Evolutionary conservation across 305 asterid species (phyloP).

Genomic region (Plantago coronopus): DNA sequence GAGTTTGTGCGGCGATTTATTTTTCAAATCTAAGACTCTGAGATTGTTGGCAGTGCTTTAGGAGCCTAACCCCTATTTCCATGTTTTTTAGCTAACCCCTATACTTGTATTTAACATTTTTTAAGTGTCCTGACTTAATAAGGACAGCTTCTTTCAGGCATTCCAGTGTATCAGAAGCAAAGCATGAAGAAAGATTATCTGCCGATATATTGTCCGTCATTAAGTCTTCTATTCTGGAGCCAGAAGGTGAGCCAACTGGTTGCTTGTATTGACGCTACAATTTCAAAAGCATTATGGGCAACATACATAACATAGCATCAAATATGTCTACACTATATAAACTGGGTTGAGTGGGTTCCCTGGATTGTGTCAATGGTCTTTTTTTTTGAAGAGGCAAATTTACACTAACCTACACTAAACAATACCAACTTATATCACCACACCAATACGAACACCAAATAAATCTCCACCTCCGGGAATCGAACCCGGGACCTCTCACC

Average conservation of each 20-base stretch:
- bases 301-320: too few relatives aligned
- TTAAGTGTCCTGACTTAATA: slow-evolving; percentile 42
- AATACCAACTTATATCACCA: too few relatives aligned
- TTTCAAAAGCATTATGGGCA: not conserved
- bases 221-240: slow-evolving; percentile 50
- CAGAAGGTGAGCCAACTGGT: slow-evolving; percentile 45
- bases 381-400: too few relatives aligned
- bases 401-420: too few relatives aligned
- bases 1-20: not conserved
- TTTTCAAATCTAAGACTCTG: not conserved
- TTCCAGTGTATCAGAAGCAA: slow-evolving; percentile 42
- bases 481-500: too few relatives aligned
- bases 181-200: slow-evolving; percentile 25
- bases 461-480: too few relatives aligned
- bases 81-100: slow-evolving; percentile 17
- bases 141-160: slow-evolving; percentile 74
- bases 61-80: not conserved
- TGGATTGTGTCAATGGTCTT: too few relatives aligned
- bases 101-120: slow-evolving; percentile 20
- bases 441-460: too few relatives aligned
- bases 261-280: not conserved
- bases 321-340: too few relatives aligned
- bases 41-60: too few relatives aligned
- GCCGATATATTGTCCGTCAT: slow-evolving; percentile 48
- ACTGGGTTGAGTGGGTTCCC: too few relatives aligned